Evolutionary conservation across 2,329 filamentous ascomycete genomes (phyloP), one percentile per base, ranked within the genome.

Genomic region (Hirsutella minnesotensis): DNA sequence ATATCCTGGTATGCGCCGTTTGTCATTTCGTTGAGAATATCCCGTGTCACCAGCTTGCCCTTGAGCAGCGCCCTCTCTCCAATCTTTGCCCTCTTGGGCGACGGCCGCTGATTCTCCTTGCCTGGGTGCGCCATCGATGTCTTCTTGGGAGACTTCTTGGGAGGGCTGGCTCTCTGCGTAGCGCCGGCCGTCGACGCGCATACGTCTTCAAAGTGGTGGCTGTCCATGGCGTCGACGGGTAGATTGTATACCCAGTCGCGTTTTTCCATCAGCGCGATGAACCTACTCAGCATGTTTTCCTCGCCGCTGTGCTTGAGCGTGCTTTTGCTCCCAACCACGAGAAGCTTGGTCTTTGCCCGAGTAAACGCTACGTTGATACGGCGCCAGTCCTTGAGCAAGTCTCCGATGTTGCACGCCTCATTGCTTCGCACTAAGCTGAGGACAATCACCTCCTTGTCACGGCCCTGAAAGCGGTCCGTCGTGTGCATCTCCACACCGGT

Each of bases 351-450:
- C 58, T 89, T 86, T 19, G 92, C 92, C 22, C 92, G 74, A 4
- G 92, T 98, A 49, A 98, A 86, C 0, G 92, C 92, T 3, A 98
- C 92, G 53, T 98, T 98, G 58, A 98, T 88, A 39, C 92, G 70
- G 43, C 92, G 72, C 84, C 88, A 94, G 61, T 98, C 92, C 47
- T 83, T 85, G 22, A 98, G 70, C 38, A 98, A 63, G 43, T 96
- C 92, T 16, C 92, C 92, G n/a, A 98, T 89, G 40, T 75, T 78
- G 48, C 81, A 78, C 1, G 75, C 73, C 19, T 89, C 80, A 54
- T 98, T 98, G 58, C 80, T 90, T 24, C 92, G 77, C 13, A 96
- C 92, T 24, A 94, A 81, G 43, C 79, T 86, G 9, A 98, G 73
- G 13, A 98, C 77, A 1, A 96, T 77, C 3, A 94, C 81, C 56